Conservation (phyloP, 148 eudicot genomes). For the Amaranthus cruentus region DNA sequence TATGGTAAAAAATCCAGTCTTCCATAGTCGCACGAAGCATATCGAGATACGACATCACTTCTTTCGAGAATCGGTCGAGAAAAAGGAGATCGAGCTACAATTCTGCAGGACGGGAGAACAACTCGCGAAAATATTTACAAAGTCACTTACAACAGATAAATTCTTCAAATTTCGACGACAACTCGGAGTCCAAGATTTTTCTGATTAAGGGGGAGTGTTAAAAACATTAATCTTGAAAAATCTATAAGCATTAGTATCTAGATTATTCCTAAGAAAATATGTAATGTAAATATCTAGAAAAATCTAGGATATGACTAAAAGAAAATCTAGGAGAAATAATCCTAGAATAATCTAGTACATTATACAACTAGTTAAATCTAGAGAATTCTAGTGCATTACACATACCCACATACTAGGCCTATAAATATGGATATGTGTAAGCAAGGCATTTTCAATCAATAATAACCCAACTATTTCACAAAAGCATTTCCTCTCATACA, state of each 20-base stretch:
- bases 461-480: too few species aligned
- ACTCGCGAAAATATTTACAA: slow-evolving; percentile 1
- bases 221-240: slow-evolving; percentile 8
- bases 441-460: too few species aligned
- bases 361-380: too few species aligned
- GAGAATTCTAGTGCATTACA: too few species aligned
- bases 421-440: too few species aligned
- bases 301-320: too few species aligned
- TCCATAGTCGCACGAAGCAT: slow-evolving; percentile 11
- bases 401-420: too few species aligned
- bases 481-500: too few species aligned
- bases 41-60: slow-evolving; percentile 6
- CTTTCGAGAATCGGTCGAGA: slow-evolving; percentile 2
- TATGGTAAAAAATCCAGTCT: background rate
- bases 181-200: slow-evolving; percentile 1
- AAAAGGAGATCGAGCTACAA: slow-evolving; percentile 5
- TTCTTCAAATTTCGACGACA: background rate
- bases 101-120: background rate
- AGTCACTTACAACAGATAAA: background rate
- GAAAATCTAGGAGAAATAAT: too few species aligned
- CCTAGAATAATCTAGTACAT: too few species aligned
- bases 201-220: background rate
- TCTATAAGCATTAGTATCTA: background rate
- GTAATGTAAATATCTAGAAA: too few species aligned
- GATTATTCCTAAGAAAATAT: too few species aligned